Conservation (phyloP, 257 asterid genomes). For the Gynochthodes officinalis region DNA sequence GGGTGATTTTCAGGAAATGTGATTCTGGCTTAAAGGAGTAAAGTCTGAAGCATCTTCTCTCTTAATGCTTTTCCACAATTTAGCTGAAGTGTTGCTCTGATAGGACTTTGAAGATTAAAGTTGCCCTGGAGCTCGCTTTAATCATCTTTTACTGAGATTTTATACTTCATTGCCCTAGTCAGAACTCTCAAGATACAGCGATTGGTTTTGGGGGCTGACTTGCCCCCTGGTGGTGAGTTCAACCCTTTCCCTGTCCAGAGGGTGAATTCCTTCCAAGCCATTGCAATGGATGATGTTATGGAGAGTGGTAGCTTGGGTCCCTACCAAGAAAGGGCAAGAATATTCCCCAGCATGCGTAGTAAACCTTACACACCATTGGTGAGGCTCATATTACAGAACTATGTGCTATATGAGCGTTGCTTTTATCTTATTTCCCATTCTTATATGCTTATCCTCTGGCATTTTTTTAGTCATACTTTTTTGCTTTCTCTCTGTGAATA, state of each 20-base stretch:
- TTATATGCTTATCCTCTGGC: background rate
- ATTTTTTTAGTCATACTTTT: background rate
- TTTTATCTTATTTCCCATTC: background rate
- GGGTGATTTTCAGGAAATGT: background rate
- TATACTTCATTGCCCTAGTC: slow-evolving; percentile 1
- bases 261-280: slow-evolving; percentile 75
- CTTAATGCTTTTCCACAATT: slow-evolving; percentile 1
- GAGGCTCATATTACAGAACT: slow-evolving; percentile 17
- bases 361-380: slow-evolving; percentile 88
- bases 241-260: slow-evolving; percentile 64
- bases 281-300: slow-evolving; percentile 84
- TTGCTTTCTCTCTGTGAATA: background rate
- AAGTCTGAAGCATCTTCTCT: background rate
- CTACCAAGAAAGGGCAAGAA: slow-evolving; percentile 73
- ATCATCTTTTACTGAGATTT: background rate
- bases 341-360: slow-evolving; percentile 83
- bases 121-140: background rate
- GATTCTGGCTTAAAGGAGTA: background rate
- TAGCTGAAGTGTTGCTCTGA: background rate
- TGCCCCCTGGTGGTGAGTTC: slow-evolving; percentile 73
- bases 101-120: background rate
- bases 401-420: background rate
- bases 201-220: slow-evolving; percentile 86
- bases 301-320: slow-evolving; percentile 80
- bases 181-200: slow-evolving; percentile 41